Conservation (phyloP, 2,329 filamentous ascomycete species). For the Acrodontium crateriforme region DNA sequence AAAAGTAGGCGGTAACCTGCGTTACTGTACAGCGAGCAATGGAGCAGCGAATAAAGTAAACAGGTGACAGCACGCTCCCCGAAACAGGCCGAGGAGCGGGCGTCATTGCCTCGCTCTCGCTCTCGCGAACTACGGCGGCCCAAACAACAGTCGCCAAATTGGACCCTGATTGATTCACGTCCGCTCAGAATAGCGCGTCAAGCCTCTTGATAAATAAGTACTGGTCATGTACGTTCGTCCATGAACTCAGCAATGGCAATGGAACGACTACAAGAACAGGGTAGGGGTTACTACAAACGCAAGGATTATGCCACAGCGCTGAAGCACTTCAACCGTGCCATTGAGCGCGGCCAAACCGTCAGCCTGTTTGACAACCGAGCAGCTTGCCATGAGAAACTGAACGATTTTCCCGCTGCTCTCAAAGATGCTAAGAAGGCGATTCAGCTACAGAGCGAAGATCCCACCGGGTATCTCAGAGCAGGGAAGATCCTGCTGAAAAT, state of each 20-base stretch:
- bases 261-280: constrained; percentile 22
- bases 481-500: constrained; percentile 35
- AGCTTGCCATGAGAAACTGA: constrained; percentile 40
- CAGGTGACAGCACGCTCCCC: too few relatives aligned
- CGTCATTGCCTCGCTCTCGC: too few relatives aligned
- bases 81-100: too few relatives aligned
- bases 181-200: too few relatives aligned
- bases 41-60: too few relatives aligned
- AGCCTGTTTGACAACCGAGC: constrained; percentile 41
- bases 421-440: constrained; percentile 46
- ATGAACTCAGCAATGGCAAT: constrained; percentile 1
- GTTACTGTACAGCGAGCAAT: too few relatives aligned
- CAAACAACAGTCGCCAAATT: too few relatives aligned
- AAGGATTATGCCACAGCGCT: constrained; percentile 32
- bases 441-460: constrained; percentile 34
- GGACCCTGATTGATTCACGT: too few relatives aligned
- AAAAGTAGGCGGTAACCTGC: too few relatives aligned
- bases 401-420: constrained; percentile 36
- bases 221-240: too few relatives aligned
- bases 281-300: constrained; percentile 29
- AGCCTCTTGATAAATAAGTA: too few relatives aligned
- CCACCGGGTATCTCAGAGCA: constrained; percentile 45
- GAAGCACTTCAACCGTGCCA: constrained; percentile 19
- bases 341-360: constrained; percentile 17
- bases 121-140: too few relatives aligned